Conservation (phyloP, 1,284 basidiomycete species). For the Athelia psychrophila region DNA sequence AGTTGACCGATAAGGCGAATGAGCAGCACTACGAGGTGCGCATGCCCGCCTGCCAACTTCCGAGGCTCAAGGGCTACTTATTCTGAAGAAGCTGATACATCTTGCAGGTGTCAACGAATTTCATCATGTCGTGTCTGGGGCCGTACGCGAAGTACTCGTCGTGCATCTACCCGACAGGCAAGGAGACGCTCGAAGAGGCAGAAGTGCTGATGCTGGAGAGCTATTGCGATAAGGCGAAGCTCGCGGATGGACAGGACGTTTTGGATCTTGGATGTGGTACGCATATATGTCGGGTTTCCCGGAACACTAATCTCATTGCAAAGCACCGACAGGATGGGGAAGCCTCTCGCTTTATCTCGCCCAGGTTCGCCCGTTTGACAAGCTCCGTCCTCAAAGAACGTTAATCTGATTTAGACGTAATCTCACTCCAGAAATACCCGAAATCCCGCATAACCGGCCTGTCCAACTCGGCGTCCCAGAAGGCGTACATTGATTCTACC, state of each 20-base stretch:
- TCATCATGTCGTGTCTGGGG: constrained; percentile 65
- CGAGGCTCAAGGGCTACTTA: not conserved
- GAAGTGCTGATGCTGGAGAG: constrained; percentile 70
- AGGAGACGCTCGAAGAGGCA: constrained; percentile 65
- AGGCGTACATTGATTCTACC: constrained; percentile 58
- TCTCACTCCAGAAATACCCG: constrained; percentile 61
- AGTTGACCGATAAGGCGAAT: constrained; percentile 70
- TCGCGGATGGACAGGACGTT: constrained; percentile 65
- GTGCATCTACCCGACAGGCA: constrained; percentile 67
- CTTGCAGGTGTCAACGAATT: constrained; percentile 60
- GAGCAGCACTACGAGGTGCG: constrained; percentile 77
- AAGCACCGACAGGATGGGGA: constrained; percentile 57
- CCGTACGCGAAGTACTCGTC: constrained; percentile 68
- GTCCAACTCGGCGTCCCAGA: constrained; percentile 75
- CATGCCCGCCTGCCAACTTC: too few relatives aligned
- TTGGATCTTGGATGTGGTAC: constrained; percentile 73
- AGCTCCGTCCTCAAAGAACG: too few relatives aligned
- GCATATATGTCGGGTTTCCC: constrained; percentile 8
- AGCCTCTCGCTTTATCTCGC: constrained; percentile 70
- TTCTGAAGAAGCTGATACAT: not conserved
- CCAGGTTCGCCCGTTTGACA: constrained; percentile 37
- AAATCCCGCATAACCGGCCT: constrained; percentile 63
- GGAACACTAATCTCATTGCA: not conserved
- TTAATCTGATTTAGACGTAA: too few relatives aligned
- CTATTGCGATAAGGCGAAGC: constrained; percentile 67